phyloP scores from a whole-genome alignment of 83 land plant genomes.

The Diphasiastrum complanatum region DNA sequence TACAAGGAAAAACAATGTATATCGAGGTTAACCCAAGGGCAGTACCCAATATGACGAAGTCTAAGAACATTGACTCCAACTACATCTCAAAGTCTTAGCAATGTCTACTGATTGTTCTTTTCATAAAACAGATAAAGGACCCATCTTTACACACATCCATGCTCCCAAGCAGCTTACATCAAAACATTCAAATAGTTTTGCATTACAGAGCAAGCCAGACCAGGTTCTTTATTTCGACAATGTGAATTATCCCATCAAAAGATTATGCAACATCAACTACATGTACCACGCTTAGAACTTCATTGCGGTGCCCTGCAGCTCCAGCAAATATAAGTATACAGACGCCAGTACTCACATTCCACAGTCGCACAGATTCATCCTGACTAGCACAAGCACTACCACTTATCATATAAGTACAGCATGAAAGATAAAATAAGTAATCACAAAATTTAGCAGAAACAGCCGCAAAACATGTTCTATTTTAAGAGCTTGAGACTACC shows the following conservation, averaged over 20 bases:
- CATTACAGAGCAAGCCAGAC: no score
- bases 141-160: no score
- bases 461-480: not conserved
- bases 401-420: not conserved
- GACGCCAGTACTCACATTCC: conserved; percentile 89
- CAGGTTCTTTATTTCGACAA: no score
- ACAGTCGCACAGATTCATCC: conserved; percentile 92
- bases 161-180: no score
- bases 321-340: conserved; percentile 97
- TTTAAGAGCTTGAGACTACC: conserved; percentile 28
- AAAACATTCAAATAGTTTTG: no score
- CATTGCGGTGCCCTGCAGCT: conserved; percentile 98
- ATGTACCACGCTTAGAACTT: conserved; percentile 91
- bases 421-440: not conserved
- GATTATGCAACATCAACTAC: not conserved
- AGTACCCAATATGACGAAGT: no score
- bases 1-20: no score
- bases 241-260: not conserved
- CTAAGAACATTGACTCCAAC: no score
- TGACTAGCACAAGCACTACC: conserved; percentile 10
- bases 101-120: no score
- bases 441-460: not conserved
- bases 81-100: no score
- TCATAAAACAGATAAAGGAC: no score
- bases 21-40: no score